Base-by-base conservation (phyloP, 2,329 filamentous ascomycete species). In the Penicillium digitatum region DNA sequence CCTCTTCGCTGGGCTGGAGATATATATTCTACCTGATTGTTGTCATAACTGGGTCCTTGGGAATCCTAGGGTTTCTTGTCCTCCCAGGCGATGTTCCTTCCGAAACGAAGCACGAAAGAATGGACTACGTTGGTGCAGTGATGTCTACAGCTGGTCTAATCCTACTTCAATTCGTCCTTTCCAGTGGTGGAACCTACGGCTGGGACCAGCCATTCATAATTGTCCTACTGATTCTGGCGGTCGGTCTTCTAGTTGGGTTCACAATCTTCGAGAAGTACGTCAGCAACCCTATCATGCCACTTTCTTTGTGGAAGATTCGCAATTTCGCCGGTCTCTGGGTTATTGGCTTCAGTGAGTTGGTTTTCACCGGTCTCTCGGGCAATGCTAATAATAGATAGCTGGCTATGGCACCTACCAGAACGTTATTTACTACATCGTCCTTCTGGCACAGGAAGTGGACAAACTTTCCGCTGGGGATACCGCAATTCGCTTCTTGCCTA, bases 271-370 rank as follows among this genome's bases (percentile, higher is more conserved):
- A 78, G 61, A 78, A 76, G 58, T 77, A 75, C 49, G 72, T 76
- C 20, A 56, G 66, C 14, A 77, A 78, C 47, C 76, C 76, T 1
- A 73, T 78, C 51, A 78, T 78, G 76, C 76, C 76, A 0, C 61
- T 78, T 1, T 74, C 72, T 0, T 57, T 78, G 8, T 78, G 76
- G 76, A 78, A 74, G 45, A 69, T 78, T 18, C 70, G 69, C 26
- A 78, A 78, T 56, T 78, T 78, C 52, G 76, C 75, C 6, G 74
- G 73, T 3, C 63, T 78, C 0, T 78, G 76, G 76, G 66, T 78
- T 24, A 69, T 74, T 14, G 76, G 76, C 1, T 78, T 78, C 52
- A 69, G 70, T 72, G 61, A 59, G 65, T 62, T 35, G 5, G 24
- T 26, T 22, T 1, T 3, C 9, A 20, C 18, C 5, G 7, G 2